Evolutionary conservation across 768 basidiomycete genomes (phyloP).

Genomic region (Porpolomopsis calyptriformis): DNA sequence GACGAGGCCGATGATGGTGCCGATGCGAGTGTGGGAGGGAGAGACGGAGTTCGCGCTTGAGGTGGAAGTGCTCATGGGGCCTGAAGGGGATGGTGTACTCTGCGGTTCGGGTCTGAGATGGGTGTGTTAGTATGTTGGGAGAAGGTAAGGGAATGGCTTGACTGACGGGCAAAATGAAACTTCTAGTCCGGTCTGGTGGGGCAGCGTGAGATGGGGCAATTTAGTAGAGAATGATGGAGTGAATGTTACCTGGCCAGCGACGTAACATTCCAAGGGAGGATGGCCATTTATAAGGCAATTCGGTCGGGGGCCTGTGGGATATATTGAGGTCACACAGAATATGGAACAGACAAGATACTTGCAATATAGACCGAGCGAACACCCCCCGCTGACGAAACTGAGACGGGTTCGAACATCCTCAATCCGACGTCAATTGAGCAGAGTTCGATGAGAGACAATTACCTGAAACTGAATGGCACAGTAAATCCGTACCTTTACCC

Average conservation of each 20-base stretch:
- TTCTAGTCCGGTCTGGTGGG: not conserved
- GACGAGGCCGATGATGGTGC: not conserved
- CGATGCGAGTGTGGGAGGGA: not conserved
- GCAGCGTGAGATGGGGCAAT: not conserved
- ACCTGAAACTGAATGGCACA: not conserved
- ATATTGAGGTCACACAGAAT: not conserved
- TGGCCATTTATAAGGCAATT: not conserved
- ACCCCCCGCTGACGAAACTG: not conserved
- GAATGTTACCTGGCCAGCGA: not conserved
- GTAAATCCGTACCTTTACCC: not conserved
- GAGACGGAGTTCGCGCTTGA: not conserved
- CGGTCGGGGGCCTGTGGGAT: not conserved
- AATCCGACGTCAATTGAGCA: not conserved
- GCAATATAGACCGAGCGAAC: not conserved
- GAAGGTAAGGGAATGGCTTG: too few species aligned
- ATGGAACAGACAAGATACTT: not conserved
- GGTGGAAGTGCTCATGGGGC: not conserved
- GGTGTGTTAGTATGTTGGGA: not conserved
- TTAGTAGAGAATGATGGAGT: not conserved
- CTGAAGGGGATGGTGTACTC: not conserved
- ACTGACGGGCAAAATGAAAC: not conserved
- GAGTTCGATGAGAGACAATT: not conserved
- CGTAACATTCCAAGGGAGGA: not conserved
- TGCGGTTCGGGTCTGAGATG: not conserved
- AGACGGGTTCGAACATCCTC: not conserved